Evolutionary conservation across 1,284 basidiomycete species (phyloP).

Genomic region (Moesziomyces sp.): DNA sequence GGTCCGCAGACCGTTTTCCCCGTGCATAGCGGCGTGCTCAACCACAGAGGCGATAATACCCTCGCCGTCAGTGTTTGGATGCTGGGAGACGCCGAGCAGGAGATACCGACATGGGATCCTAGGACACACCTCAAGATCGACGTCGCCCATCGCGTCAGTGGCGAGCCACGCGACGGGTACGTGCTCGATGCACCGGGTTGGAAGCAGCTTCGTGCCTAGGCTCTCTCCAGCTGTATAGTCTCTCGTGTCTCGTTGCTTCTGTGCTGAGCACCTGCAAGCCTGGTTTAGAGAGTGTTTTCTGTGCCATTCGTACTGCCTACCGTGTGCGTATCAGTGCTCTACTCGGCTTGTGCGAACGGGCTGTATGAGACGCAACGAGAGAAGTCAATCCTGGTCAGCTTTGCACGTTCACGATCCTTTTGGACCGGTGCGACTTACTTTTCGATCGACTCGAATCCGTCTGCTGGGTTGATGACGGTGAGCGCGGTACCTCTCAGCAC

Average conservation of each 20-base stretch:
- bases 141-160: slow-evolving; percentile 30
- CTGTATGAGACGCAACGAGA: slow-evolving; percentile 12
- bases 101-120: slow-evolving; percentile 27
- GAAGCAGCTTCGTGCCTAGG: slow-evolving; percentile 29
- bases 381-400: not conserved
- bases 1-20: slow-evolving; percentile 50
- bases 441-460: slow-evolving; percentile 66
- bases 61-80: slow-evolving; percentile 45
- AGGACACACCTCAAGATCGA: slow-evolving; percentile 16
- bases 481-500: slow-evolving; percentile 64
- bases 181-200: slow-evolving; percentile 18
- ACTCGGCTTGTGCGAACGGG: slow-evolving; percentile 55
- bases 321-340: not conserved
- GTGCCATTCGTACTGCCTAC: too few relatives aligned
- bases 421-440: slow-evolving; percentile 48
- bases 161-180: slow-evolving; percentile 35
- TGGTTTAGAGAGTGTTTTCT: not conserved
- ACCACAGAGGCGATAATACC: slow-evolving; percentile 34
- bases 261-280: not conserved
- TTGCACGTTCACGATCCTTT: not conserved
- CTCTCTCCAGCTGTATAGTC: not conserved
- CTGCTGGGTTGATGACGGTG: slow-evolving; percentile 65
- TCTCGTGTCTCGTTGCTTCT: too few relatives aligned
- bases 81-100: slow-evolving; percentile 11
- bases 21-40: slow-evolving; percentile 40